phyloP scores from a whole-genome alignment of 2,329 filamentous ascomycete genomes.

The Aspergillus ibericus region DNA sequence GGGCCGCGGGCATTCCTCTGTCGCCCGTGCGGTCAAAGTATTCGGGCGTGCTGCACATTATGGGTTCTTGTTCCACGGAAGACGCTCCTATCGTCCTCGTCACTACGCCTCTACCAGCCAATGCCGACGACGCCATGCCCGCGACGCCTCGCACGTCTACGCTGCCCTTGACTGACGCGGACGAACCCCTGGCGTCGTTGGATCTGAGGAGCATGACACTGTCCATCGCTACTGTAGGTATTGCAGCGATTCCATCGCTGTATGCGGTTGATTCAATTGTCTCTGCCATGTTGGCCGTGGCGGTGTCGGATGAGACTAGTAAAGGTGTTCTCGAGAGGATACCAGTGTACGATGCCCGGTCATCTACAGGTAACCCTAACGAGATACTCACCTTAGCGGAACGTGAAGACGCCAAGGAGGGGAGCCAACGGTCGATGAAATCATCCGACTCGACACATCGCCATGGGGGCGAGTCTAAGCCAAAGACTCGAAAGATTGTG shows the following conservation, averaged over 20 bases:
- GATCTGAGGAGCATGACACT: conserved; percentile 45
- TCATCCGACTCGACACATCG: conserved; percentile 21
- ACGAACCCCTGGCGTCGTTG: conserved; percentile 43
- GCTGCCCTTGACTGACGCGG: conserved; percentile 39
- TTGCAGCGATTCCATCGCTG: conserved; percentile 45
- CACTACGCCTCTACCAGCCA: conserved; percentile 39
- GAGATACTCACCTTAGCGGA: conserved; percentile 43
- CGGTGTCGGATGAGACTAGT: conserved; percentile 44
- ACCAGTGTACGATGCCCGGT: conserved; percentile 27
- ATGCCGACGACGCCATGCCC: conserved; percentile 34
- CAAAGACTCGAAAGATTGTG: conserved; percentile 26
- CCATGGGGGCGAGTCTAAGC: conserved; percentile 18
- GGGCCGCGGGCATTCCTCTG: conserved; percentile 36
- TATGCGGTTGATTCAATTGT: conserved; percentile 51
- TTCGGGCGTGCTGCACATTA: conserved; percentile 43
- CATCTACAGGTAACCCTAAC: conserved; percentile 19
- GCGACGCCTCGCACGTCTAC: conserved; percentile 41
- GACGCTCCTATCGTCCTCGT: conserved; percentile 37
- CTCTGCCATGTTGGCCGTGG: conserved; percentile 47
- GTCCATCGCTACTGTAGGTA: conserved; percentile 42
- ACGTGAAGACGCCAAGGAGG: conserved; percentile 43
- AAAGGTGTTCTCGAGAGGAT: conserved; percentile 42
- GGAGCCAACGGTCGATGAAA: conserved; percentile 35
- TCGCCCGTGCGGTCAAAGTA: conserved; percentile 32
- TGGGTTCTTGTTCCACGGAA: conserved; percentile 34